Percentiles rank a stretch among this genome's conserved stretches.
Evolutionary conservation across 352 stramenopile genomes (phyloP).

Genomic region (Globisporangium echinulatum): DNA sequence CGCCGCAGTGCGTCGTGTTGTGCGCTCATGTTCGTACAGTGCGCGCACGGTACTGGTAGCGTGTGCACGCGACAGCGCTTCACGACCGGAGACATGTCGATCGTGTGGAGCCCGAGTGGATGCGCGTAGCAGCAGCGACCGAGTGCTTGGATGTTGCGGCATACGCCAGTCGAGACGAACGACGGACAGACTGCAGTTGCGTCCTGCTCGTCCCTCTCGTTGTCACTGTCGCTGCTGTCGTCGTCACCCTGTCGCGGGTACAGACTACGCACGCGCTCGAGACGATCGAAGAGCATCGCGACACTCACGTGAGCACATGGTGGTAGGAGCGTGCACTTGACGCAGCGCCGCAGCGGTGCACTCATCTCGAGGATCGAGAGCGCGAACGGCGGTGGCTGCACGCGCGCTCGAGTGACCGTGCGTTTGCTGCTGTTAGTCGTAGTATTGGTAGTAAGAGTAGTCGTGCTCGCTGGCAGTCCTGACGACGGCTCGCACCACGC

Average conservation of each 20-base stretch:
- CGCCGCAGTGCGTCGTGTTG: constrained; percentile 16
- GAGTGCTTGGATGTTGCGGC: constrained; percentile 49
- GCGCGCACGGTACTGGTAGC: constrained; percentile 43
- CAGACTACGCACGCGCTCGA: constrained; percentile 32
- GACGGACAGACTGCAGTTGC: constrained; percentile 30
- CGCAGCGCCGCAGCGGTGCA: constrained; percentile 48
- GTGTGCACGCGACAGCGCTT: constrained; percentile 24
- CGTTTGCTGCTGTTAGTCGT: background rate
- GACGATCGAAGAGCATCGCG: constrained; percentile 34
- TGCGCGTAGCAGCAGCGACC: constrained; percentile 60
- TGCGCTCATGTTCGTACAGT: constrained; percentile 40
- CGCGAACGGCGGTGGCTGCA: constrained; percentile 26
- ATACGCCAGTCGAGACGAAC: constrained; percentile 43
- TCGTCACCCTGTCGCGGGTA: constrained; percentile 30
- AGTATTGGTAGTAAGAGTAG: no score
- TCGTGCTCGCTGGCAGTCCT: no score
- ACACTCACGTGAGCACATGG: constrained; percentile 53
- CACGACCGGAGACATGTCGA: constrained; percentile 40
- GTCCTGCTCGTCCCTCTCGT: background rate
- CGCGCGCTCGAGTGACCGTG: background rate
- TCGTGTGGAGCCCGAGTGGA: constrained; percentile 35
- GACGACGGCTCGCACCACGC: no score
- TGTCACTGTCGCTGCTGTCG: constrained; percentile 6
- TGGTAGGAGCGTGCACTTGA: constrained; percentile 57
- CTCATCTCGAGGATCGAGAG: constrained; percentile 58